These are phyloP conservation scores for Pythium aquatile DNA, from an alignment of 352 stramenopile genomes.

Conservation along the genomic window DNA sequence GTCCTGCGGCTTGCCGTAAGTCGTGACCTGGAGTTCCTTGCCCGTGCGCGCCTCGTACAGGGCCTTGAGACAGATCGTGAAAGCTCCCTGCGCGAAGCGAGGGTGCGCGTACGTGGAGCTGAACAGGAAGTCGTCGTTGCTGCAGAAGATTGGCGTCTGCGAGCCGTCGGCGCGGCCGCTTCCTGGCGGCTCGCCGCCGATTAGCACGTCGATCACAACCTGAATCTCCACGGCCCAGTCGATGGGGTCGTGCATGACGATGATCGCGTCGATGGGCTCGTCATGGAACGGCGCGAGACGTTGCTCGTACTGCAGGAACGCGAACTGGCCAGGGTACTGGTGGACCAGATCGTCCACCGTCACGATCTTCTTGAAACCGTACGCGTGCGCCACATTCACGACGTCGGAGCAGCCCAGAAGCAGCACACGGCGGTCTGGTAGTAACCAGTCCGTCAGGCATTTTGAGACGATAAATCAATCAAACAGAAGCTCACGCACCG, in stretches of 20 bases:
- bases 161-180: conserved; percentile 45
- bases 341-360: conserved; percentile 71
- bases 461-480: background rate
- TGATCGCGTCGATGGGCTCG: conserved; percentile 83
- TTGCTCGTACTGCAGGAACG: conserved; percentile 71
- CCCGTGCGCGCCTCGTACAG: conserved; percentile 74
- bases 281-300: conserved; percentile 51
- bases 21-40: conserved; percentile 60
- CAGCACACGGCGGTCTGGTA: conserved; percentile 69
- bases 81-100: conserved; percentile 82
- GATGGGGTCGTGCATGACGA: conserved; percentile 91
- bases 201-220: conserved; percentile 85
- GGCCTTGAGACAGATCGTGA: conserved; percentile 73
- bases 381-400: conserved; percentile 60
- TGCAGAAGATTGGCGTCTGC: conserved; percentile 82
- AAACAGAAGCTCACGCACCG: conserved; percentile 26
- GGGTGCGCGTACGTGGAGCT: conserved; percentile 77
- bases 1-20: conserved; percentile 82
- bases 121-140: conserved; percentile 90
- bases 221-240: conserved; percentile 89
- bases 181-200: conserved; percentile 72
- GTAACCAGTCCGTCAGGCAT: background rate
- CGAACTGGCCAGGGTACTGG: conserved; percentile 75
- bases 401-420: conserved; percentile 86
- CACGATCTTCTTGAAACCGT: conserved; percentile 85